Conservation (phyloP, 805 yeast species). For the Pichia scutulata region DNA sequence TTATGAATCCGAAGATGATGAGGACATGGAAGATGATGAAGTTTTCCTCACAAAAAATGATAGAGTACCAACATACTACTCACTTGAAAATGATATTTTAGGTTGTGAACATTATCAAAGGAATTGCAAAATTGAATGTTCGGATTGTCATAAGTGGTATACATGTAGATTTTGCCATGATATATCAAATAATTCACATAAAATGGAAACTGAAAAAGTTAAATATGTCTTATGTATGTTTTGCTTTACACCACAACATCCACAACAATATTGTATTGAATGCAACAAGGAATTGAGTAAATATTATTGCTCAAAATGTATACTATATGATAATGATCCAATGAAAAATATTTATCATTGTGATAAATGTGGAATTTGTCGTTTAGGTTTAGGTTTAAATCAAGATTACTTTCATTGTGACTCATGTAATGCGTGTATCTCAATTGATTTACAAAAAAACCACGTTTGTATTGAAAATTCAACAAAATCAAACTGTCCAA, state of each 20-base stretch:
- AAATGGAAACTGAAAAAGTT: constrained; percentile 51
- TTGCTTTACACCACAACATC: constrained; percentile 69
- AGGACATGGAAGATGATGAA: constrained; percentile 21
- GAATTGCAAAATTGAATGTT: constrained; percentile 77
- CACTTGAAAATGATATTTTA: constrained; percentile 35
- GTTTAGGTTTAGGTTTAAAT: constrained; percentile 81
- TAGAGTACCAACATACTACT: constrained; percentile 39
- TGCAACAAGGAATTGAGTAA: constrained; percentile 64
- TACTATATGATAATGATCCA: constrained; percentile 73
- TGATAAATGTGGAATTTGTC: constrained; percentile 86
- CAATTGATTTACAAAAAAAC: constrained; percentile 65
- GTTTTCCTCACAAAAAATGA: constrained; percentile 44
- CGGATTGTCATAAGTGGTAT: constrained; percentile 65
- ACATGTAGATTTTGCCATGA: constrained; percentile 86
- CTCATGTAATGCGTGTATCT: constrained; percentile 81
- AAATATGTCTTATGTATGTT: constrained; percentile 72
- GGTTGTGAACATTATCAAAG: constrained; percentile 85
- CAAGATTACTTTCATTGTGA: constrained; percentile 89
- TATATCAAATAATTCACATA: constrained; percentile 43
- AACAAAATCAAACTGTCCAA: constrained; percentile 87
- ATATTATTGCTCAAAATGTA: constrained; percentile 74
- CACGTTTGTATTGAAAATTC: constrained; percentile 83
- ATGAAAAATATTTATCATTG: constrained; percentile 84
- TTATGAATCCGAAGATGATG: constrained; percentile 14
- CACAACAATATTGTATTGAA: constrained; percentile 57